Conservation (phyloP, 306 rosid genomes). For the Castanea mollissima region DNA sequence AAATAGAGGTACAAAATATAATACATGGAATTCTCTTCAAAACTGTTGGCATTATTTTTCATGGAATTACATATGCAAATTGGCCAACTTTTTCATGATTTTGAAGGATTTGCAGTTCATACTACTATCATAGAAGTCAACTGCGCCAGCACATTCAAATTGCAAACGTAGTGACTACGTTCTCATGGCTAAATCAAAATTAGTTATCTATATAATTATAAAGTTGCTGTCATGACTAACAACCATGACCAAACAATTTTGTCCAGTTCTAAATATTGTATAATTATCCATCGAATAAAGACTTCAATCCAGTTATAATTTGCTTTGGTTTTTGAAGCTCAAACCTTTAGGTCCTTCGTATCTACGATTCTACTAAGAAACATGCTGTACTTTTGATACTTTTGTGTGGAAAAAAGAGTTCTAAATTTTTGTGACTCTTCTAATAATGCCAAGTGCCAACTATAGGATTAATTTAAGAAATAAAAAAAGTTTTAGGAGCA, state of each 20-base stretch:
- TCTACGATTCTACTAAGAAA: not conserved
- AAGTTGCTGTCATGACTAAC: conserved; percentile 17
- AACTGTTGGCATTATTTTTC: too few relatives aligned
- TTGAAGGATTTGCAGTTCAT: not conserved
- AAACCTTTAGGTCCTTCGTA: conserved; percentile 1
- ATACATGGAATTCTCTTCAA: too few relatives aligned
- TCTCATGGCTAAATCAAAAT: not conserved
- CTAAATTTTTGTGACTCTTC: not conserved
- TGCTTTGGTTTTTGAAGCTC: conserved; percentile 10
- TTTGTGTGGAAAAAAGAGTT: conserved; percentile 1
- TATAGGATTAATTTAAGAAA: not conserved
- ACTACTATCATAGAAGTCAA: not conserved
- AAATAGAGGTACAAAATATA: too few relatives aligned
- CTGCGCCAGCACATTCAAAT: not conserved
- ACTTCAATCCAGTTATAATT: not conserved
- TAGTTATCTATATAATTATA: not conserved
- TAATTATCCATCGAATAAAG: not conserved
- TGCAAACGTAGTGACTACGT: conserved; percentile 5
- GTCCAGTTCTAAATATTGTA: not conserved
- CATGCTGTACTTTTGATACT: not conserved
- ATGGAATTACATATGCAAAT: too few relatives aligned
- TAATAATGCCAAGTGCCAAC: not conserved
- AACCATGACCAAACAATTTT: conserved; percentile 23
- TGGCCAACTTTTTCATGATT: too few relatives aligned
- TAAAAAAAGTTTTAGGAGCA: not conserved